phyloP scores from a whole-genome alignment of 768 basidiomycete genomes.

The Leccinum disarticulatum region DNA sequence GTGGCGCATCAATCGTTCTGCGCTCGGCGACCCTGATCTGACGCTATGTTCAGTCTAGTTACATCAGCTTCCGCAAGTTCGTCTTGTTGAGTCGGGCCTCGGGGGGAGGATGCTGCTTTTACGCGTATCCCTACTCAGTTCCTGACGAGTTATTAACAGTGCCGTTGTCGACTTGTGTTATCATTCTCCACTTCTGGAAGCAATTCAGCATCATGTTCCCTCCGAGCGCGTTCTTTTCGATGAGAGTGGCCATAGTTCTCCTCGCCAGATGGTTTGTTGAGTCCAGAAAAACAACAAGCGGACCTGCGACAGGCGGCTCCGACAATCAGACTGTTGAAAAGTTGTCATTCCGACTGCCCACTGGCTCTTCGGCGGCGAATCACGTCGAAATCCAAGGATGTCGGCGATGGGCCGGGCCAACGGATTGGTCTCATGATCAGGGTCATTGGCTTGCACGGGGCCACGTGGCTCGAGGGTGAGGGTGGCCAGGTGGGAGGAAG shows the following conservation, averaged over 20 bases:
- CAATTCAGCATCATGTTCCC: conserved; percentile 19
- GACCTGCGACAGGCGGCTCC: background rate
- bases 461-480: background rate
- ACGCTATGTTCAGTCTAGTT: background rate
- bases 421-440: conserved; percentile 31
- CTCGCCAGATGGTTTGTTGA: background rate
- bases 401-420: conserved; percentile 46
- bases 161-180: background rate
- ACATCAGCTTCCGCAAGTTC: background rate
- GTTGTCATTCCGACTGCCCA: conserved; percentile 35
- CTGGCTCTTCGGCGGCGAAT: conserved; percentile 40
- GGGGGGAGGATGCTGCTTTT: background rate
- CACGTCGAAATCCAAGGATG: conserved; percentile 31
- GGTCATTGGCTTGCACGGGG: background rate
- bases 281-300: background rate
- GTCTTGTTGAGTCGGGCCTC: background rate
- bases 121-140: background rate
- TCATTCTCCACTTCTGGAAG: conserved; percentile 2
- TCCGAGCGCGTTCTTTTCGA: background rate
- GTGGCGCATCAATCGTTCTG: background rate
- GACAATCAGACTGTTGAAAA: background rate
- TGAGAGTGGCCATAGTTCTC: background rate
- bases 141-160: background rate
- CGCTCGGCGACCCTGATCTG: background rate
- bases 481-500: conserved; percentile 20